Conservation (phyloP, 441 rosid genomes). For the Viola pubescens region DNA sequence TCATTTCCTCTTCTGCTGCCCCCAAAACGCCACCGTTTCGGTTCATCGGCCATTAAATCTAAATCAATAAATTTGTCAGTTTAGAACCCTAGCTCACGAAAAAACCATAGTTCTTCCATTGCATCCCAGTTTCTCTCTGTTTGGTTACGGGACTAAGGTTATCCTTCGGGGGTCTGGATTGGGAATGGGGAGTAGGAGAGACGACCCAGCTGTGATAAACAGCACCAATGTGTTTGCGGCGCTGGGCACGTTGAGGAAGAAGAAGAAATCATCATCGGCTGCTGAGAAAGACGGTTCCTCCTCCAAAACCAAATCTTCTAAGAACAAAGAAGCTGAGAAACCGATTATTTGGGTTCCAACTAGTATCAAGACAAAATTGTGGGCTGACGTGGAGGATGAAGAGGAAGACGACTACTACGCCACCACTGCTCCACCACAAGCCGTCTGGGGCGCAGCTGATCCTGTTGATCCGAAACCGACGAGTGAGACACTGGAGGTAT, state of each 20-base stretch:
- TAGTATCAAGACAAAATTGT: constrained; percentile 49
- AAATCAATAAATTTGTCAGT: no score
- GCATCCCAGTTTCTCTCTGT: neutral
- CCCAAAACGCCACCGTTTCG: no score
- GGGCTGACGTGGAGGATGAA: constrained; percentile 79
- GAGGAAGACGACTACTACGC: constrained; percentile 81
- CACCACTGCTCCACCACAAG: constrained; percentile 48
- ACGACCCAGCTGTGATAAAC: constrained; percentile 51
- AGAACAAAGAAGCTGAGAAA: constrained; percentile 31
- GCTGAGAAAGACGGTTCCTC: constrained; percentile 24
- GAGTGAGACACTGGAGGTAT: constrained; percentile 21
- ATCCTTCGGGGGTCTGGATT: neutral
- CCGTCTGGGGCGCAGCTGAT: constrained; percentile 39
- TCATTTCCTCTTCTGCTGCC: no score
- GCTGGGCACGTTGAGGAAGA: constrained; percentile 62
- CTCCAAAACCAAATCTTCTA: constrained; percentile 31
- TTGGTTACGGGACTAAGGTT: constrained; percentile 1
- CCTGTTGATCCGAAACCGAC: constrained; percentile 8
- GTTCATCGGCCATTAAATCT: no score
- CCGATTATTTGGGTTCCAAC: constrained; percentile 60
- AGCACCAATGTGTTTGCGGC: constrained; percentile 77
- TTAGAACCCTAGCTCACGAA: no score
- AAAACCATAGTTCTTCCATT: no score
- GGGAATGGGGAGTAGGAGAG: constrained; percentile 47
- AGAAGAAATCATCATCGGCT: constrained; percentile 42